Evolutionary conservation across 805 yeast genomes (phyloP).

Genomic region (Priceomyces haplophilus): DNA sequence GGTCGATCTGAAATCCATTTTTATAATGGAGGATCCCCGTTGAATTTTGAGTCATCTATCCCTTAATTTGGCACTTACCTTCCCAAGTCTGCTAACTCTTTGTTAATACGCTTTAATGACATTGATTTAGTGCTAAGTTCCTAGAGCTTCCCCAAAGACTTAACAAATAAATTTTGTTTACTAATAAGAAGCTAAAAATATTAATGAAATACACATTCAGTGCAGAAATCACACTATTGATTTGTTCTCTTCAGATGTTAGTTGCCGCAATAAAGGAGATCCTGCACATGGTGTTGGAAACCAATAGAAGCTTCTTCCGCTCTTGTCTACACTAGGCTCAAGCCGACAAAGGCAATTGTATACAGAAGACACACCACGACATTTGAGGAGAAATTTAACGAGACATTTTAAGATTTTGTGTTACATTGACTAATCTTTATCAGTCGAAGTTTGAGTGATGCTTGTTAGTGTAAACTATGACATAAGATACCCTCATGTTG

Average conservation of each 20-base stretch:
- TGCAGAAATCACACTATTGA: conserved; percentile 4
- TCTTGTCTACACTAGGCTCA: neutral
- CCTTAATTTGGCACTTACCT: conserved; percentile 56
- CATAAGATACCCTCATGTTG: conserved; percentile 8
- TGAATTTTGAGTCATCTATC: neutral
- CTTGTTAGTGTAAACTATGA: too few relatives aligned
- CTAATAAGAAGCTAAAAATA: neutral
- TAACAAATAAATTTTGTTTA: neutral
- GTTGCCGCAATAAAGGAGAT: neutral
- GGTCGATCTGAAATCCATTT: neutral
- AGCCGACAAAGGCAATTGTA: neutral
- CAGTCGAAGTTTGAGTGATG: too few relatives aligned
- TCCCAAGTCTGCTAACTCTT: conserved; percentile 93
- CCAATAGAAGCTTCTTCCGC: conserved; percentile 2
- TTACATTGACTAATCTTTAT: neutral
- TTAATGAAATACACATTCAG: neutral
- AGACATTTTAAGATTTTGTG: neutral
- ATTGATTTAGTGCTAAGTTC: conserved; percentile 31
- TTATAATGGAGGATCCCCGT: neutral
- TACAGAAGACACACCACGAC: neutral
- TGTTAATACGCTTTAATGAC: conserved; percentile 94
- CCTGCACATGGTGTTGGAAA: neutral
- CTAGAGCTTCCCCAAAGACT: neutral
- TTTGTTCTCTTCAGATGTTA: conserved; percentile 3
- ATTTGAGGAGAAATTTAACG: neutral